Evolutionary conservation across 208 protist genomes (phyloP).

Genomic region (Trichomonas tenax): DNA sequence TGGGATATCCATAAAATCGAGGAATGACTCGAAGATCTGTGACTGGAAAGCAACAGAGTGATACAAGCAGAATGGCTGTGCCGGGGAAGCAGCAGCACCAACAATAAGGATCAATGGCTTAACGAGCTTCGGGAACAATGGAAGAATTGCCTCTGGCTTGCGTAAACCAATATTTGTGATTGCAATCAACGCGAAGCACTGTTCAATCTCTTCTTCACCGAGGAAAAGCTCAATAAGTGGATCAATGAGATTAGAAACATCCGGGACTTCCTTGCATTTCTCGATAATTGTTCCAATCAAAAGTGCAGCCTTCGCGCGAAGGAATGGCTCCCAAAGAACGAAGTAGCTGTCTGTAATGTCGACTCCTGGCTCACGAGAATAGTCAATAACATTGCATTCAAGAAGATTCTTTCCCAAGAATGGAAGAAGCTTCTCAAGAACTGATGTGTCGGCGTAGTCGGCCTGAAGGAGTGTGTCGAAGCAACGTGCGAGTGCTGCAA

Average conservation of each 20-base stretch:
- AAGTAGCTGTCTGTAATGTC: slow-evolving; percentile 7
- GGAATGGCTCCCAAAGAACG: slow-evolving; percentile 12
- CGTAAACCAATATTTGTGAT: neutral
- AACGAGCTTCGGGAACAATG: neutral
- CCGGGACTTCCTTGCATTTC: neutral
- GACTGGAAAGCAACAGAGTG: neutral
- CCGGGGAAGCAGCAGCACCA: neutral
- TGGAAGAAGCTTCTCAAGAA: neutral
- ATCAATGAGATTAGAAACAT: neutral
- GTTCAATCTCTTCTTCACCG: neutral
- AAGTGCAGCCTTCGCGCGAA: neutral
- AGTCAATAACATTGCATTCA: neutral
- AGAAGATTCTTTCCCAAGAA: neutral
- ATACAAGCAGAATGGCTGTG: neutral
- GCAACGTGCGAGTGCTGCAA: neutral
- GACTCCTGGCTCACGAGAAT: neutral
- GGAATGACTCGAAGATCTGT: neutral
- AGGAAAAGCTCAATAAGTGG: neutral
- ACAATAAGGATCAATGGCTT: neutral
- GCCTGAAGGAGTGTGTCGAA: neutral
- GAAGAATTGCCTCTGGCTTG: neutral
- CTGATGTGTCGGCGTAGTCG: neutral
- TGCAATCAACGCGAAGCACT: neutral
- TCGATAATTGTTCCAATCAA: neutral
- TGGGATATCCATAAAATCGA: neutral